A percentile compares a stretch with the other conserved stretches of the same genome.
phyloP scores from a whole-genome alignment of 352 stramenopile genomes.

The Synura sp. region DNA sequence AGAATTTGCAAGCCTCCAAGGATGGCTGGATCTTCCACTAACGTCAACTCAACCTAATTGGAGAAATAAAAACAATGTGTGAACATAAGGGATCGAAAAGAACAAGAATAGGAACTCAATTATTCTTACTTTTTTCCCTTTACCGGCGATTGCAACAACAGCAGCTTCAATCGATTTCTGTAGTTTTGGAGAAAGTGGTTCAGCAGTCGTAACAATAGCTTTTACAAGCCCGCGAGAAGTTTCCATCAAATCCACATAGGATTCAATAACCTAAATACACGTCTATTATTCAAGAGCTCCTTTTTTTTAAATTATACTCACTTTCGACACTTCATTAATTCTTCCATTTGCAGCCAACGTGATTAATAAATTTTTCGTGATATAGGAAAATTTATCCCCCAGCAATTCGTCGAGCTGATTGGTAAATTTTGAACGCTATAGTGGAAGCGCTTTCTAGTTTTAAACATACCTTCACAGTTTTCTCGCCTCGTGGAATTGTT shows the following conservation, averaged over 20 bases:
- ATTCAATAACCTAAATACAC: constrained; percentile 63
- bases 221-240: constrained; percentile 88
- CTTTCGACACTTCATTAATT: constrained; percentile 72
- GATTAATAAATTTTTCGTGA: constrained; percentile 89
- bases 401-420: constrained; percentile 52
- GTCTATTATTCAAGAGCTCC: no score
- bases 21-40: background rate
- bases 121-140: constrained; percentile 61
- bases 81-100: background rate
- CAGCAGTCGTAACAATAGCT: constrained; percentile 90
- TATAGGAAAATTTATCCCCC: constrained; percentile 79
- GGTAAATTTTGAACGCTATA: constrained; percentile 55
- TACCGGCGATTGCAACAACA: constrained; percentile 73
- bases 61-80: background rate
- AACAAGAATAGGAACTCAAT: background rate
- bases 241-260: constrained; percentile 89
- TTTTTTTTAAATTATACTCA: no score
- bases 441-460: background rate
- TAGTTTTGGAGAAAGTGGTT: constrained; percentile 82
- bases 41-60: background rate
- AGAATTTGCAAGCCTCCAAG: background rate
- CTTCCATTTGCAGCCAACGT: constrained; percentile 92
- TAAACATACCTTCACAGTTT: constrained; percentile 54
- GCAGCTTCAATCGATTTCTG: constrained; percentile 85
- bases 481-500: constrained; percentile 85